Base-by-base conservation (phyloP, 768 basidiomycete genomes). In the Trametes sanguinea region DNA sequence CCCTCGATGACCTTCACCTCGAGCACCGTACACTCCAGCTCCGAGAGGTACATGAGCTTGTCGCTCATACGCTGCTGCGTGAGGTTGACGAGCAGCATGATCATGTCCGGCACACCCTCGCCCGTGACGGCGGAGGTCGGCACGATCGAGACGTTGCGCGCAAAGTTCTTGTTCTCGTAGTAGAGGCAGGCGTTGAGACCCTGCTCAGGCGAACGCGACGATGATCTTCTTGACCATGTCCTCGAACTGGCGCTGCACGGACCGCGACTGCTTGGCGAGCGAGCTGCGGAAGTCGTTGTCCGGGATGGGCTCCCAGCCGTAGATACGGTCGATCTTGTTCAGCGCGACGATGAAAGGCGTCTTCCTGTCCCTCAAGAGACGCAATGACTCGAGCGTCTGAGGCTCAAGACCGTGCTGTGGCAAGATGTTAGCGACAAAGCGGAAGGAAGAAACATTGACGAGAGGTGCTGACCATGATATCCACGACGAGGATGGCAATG, bases 251-350 rank as follows among this genome's bases (percentile, higher is more conserved):
- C 92, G 89, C 71, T 92, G 87, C 29, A 94, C 92, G 6, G 88
- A 75, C 45, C 76, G 81, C 65, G 80, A 77, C 76, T 99, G 97
- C 73, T 90, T 87, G 16, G 86, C 88, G 50, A 98, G 80, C 8
- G 94, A 94, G 73, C 95, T 94, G 57, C 82, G 88, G 87, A 98
- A 97, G 16, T 92, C 92, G 57, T 89, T 92, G 76, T 98, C 89
- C 2, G 95, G 92, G 30, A 87, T 97, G 7, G 94, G 73, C 67
- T 91, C 80, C 97, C 97, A 99, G 63, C 90, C 89, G 72, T 96
- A 98, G 73, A 98, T 85, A 79, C 97, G 93, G 81, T 99, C 97
- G 72, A 99, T 97, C 94, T 99, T 98, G 81, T 99, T 99, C 48
- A 99, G 80, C 5, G 97, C 97, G 51, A 99, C 96, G 58, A 99